Conservation (phyloP, 2,329 filamentous ascomycete species). For the Colletotrichum caudatum region DNA sequence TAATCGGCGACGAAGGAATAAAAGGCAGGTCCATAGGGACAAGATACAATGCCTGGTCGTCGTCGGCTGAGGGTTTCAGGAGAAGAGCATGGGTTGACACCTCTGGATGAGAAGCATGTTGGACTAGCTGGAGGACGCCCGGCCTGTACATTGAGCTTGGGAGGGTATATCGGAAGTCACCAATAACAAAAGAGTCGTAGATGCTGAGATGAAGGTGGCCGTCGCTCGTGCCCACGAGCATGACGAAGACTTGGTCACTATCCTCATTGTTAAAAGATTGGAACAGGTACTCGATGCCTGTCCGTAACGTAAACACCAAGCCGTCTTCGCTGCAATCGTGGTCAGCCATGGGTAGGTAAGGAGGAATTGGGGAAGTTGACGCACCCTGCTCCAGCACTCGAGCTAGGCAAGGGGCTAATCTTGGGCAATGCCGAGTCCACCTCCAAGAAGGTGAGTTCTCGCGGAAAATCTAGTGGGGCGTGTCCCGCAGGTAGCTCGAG, state of each 20-base stretch:
- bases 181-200: conserved; percentile 87
- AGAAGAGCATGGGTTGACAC: conserved; percentile 83
- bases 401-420: conserved; percentile 74
- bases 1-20: conserved; percentile 80
- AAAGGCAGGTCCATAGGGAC: conserved; percentile 87
- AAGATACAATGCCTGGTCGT: conserved; percentile 65
- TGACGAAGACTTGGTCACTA: conserved; percentile 81
- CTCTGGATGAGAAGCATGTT: conserved; percentile 78
- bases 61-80: conserved; percentile 59
- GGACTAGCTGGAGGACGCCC: conserved; percentile 56
- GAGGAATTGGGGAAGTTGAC: conserved; percentile 46
- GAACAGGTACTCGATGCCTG: conserved; percentile 78
- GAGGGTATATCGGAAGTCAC: conserved; percentile 67
- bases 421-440: conserved; percentile 82
- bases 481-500: conserved; percentile 46
- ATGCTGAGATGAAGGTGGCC: conserved; percentile 82
- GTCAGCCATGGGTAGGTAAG: conserved; percentile 37
- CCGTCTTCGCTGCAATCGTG: conserved; percentile 59
- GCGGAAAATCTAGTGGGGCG: conserved; percentile 68
- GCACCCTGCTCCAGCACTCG: conserved; percentile 72
- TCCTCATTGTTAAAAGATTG: conserved; percentile 71
- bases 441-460: conserved; percentile 80
- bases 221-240: conserved; percentile 79
- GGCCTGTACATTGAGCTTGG: conserved; percentile 46
- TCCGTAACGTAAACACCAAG: conserved; percentile 75